phyloP scores from a whole-genome alignment of 768 basidiomycete species.

The Dendrothele bispora region DNA sequence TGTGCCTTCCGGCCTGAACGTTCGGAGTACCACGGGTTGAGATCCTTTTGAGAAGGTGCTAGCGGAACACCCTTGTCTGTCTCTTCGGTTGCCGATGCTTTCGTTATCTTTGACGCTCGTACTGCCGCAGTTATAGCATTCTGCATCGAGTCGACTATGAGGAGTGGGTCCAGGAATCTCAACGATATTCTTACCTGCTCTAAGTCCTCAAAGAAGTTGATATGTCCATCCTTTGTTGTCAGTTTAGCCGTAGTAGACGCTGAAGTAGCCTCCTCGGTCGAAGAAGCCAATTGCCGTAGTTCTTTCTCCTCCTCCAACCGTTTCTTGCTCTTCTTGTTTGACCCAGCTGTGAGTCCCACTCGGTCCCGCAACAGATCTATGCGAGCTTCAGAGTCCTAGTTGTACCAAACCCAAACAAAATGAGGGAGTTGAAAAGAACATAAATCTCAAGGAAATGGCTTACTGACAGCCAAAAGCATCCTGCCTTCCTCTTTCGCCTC shows the following conservation, averaged over 20 bases:
- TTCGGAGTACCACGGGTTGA: constrained; percentile 77
- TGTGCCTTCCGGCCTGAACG: constrained; percentile 11
- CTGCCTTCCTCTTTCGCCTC: constrained; percentile 71
- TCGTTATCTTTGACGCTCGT: constrained; percentile 52
- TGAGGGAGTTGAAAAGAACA: constrained; percentile 13
- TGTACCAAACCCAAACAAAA: neutral
- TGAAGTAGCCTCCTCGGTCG: neutral
- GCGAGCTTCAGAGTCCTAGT: constrained; percentile 79
- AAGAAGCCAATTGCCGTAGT: constrained; percentile 1
- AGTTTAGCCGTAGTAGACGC: no score
- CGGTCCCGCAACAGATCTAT: constrained; percentile 63
- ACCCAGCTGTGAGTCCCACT: no score
- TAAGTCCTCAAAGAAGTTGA: constrained; percentile 84
- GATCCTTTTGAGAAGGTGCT: constrained; percentile 73
- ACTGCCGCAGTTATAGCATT: constrained; percentile 46
- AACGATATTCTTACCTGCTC: constrained; percentile 51
- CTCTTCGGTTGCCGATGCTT: constrained; percentile 40
- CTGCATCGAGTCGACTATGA: constrained; percentile 22
- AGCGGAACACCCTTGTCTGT: constrained; percentile 73
- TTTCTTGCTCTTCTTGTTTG: constrained; percentile 35
- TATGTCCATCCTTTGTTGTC: constrained; percentile 61
- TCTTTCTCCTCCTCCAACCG: constrained; percentile 31
- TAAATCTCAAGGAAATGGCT: no score
- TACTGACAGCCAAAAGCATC: constrained; percentile 70
- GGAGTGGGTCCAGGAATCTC: neutral